A percentile compares a stretch with the other conserved stretches of the same genome.
These are phyloP conservation scores for Saprolegnia diclina DNA, from an alignment of 352 stramenopile species.

Conservation along the genomic window DNA sequence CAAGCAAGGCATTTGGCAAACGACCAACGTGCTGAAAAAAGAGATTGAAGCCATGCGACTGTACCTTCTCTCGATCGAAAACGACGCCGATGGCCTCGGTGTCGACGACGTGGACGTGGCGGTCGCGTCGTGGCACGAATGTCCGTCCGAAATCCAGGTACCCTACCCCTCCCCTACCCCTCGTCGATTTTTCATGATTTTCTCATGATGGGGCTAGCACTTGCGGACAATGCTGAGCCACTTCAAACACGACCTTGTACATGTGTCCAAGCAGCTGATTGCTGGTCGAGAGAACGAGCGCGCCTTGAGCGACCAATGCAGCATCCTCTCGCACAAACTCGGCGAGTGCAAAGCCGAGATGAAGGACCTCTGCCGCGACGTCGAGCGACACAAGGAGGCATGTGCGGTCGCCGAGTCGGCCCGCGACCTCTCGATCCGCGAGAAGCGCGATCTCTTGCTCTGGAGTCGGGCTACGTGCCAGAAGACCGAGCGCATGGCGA, in stretches of 20 bases:
- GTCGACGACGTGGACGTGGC: slow-evolving; percentile 21
- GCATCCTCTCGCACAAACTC: slow-evolving; percentile 5
- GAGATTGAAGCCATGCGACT: slow-evolving; percentile 22
- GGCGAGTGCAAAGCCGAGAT: slow-evolving; percentile 21
- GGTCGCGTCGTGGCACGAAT: slow-evolving; percentile 26
- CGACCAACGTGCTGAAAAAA: slow-evolving; percentile 24
- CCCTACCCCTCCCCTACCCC: not conserved
- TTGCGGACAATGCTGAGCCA: slow-evolving; percentile 14
- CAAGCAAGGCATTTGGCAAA: slow-evolving; percentile 25
- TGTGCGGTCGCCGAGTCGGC: slow-evolving; percentile 46
- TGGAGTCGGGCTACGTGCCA: slow-evolving; percentile 57
- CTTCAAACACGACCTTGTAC: slow-evolving; percentile 26
- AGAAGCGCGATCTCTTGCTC: slow-evolving; percentile 55
- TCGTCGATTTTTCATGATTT: slow-evolving; percentile 1
- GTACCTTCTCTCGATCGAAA: slow-evolving; percentile 18
- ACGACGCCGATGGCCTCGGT: slow-evolving; percentile 15
- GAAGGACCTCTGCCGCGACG: slow-evolving; percentile 41
- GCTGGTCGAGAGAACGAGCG: slow-evolving; percentile 17
- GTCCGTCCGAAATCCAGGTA: slow-evolving; percentile 25
- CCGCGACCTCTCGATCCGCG: slow-evolving; percentile 50
- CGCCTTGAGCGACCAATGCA: slow-evolving; percentile 1
- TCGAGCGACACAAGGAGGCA: slow-evolving; percentile 19
- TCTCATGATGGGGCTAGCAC: slow-evolving; percentile 2
- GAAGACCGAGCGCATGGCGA: slow-evolving; percentile 42
- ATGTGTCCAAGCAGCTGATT: slow-evolving; percentile 20